Evolutionary conservation across 2,329 filamentous ascomycete species (phyloP).

Genomic region (Cordyceps tenuipes): DNA sequence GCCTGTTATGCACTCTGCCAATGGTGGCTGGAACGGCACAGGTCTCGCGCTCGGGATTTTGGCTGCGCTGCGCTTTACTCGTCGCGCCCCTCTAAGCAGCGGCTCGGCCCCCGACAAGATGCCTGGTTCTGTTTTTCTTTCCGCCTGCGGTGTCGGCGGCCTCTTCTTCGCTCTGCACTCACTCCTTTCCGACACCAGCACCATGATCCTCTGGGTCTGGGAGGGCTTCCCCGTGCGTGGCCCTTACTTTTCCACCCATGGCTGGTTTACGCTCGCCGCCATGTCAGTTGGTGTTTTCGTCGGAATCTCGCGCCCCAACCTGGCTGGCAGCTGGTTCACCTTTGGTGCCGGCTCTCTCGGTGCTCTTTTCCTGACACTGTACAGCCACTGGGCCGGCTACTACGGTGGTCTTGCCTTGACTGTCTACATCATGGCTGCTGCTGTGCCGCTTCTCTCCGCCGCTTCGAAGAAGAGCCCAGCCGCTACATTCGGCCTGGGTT

Average conservation of each 20-base stretch:
- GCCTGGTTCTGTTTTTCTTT: conserved; percentile 59
- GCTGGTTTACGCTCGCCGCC: conserved; percentile 72
- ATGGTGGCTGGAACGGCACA: conserved; percentile 86
- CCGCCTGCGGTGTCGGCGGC: conserved; percentile 71
- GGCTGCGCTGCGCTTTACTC: conserved; percentile 67
- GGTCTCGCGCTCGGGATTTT: conserved; percentile 69
- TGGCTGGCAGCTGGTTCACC: conserved; percentile 70
- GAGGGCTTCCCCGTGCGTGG: conserved; percentile 88
- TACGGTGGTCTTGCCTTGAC: conserved; percentile 71
- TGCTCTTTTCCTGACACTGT: conserved; percentile 68
- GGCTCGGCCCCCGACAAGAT: conserved; percentile 29
- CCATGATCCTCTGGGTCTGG: conserved; percentile 98
- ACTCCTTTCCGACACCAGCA: conserved; percentile 90
- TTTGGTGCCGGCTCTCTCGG: conserved; percentile 73
- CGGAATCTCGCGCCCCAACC: conserved; percentile 62
- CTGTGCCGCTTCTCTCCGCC: conserved; percentile 65
- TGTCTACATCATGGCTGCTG: conserved; percentile 72
- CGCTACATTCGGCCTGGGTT: conserved; percentile 77
- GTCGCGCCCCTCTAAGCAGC: conserved; percentile 46
- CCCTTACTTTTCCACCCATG: conserved; percentile 82
- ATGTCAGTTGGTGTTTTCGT: conserved; percentile 77
- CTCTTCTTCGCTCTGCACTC: conserved; percentile 87
- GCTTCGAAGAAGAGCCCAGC: conserved; percentile 71
- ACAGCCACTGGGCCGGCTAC: conserved; percentile 80
- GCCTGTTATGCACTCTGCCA: conserved; percentile 83